Percentiles rank a stretch among this genome's conserved stretches.
Conservation (phyloP, 768 basidiomycete genomes). For the Tremella yokohamensis region DNA sequence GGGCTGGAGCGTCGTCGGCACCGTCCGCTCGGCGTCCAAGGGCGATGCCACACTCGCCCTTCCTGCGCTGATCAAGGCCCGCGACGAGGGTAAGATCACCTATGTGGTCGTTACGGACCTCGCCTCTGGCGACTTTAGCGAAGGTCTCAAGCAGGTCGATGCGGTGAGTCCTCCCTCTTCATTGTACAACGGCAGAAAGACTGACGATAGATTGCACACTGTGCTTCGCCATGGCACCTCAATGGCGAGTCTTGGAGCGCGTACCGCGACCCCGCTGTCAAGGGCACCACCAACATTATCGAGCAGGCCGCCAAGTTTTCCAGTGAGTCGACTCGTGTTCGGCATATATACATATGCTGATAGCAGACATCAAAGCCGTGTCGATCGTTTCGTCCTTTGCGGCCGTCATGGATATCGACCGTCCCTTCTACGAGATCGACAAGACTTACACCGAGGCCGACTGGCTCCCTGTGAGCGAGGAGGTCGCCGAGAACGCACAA, state of each 20-base stretch:
- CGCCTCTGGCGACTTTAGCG: slow-evolving; percentile 29
- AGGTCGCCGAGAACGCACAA: slow-evolving; percentile 22
- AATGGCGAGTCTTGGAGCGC: slow-evolving; percentile 24
- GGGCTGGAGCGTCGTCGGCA: slow-evolving; percentile 43
- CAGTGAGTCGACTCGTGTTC: slow-evolving; percentile 13
- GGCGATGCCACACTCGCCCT: slow-evolving; percentile 21
- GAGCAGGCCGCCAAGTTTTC: slow-evolving; percentile 35
- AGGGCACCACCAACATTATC: slow-evolving; percentile 36
- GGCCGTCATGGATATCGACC: slow-evolving; percentile 24
- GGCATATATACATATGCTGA: not conserved
- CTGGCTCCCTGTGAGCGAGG: slow-evolving; percentile 36
- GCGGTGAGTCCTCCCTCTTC: slow-evolving; percentile 20
- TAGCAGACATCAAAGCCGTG: slow-evolving; percentile 27
- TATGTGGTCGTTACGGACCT: slow-evolving; percentile 39
- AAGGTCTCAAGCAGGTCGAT: slow-evolving; percentile 34
- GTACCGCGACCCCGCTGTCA: slow-evolving; percentile 32
- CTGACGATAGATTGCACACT: slow-evolving; percentile 24
- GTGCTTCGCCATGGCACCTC: slow-evolving; percentile 35
- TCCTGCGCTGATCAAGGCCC: slow-evolving; percentile 24
- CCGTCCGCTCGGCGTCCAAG: slow-evolving; percentile 35
- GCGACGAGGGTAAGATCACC: slow-evolving; percentile 23
- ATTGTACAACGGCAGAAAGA: not conserved
- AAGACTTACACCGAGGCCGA: slow-evolving; percentile 41
- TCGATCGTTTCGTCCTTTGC: slow-evolving; percentile 30
- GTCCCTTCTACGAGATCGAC: slow-evolving; percentile 24